Evolutionary conservation across 306 rosid species (phyloP).

Genomic region (Inga laurina): DNA sequence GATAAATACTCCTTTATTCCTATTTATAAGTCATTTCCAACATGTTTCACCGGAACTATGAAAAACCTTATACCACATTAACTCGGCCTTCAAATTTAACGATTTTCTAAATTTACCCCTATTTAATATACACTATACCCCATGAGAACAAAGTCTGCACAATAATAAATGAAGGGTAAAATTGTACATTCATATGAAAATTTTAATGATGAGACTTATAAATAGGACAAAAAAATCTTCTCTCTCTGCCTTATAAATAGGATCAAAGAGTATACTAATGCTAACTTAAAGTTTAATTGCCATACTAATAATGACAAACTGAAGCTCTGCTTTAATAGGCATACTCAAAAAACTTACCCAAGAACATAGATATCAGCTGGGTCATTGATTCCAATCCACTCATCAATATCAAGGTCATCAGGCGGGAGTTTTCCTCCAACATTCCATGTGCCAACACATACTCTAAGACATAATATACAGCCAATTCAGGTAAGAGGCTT

Average conservation of each 20-base stretch:
- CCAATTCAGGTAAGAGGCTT: conserved; percentile 29
- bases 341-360: conserved; percentile 57
- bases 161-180: no score
- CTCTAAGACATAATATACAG: conserved; percentile 50
- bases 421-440: conserved; percentile 92
- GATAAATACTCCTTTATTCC: background rate
- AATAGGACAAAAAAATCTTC: no score
- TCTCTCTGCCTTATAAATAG: no score
- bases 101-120: no score
- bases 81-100: no score
- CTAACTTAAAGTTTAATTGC: background rate
- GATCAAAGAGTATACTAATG: background rate
- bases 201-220: no score
- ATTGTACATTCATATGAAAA: no score
- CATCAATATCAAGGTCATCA: conserved; percentile 90
- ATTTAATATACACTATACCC: no score
- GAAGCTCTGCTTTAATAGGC: background rate
- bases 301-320: background rate
- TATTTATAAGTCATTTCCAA: no score
- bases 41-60: no score
- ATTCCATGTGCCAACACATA: conserved; percentile 92
- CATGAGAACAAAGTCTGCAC: no score
- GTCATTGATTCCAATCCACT: conserved; percentile 72
- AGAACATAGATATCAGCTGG: conserved; percentile 97
- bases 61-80: no score